A percentile compares a stretch with the other conserved stretches of the same genome.
These are phyloP conservation scores for Fraxinus anomala DNA, from an alignment of 257 asterid genomes.

Conservation along the genomic window DNA sequence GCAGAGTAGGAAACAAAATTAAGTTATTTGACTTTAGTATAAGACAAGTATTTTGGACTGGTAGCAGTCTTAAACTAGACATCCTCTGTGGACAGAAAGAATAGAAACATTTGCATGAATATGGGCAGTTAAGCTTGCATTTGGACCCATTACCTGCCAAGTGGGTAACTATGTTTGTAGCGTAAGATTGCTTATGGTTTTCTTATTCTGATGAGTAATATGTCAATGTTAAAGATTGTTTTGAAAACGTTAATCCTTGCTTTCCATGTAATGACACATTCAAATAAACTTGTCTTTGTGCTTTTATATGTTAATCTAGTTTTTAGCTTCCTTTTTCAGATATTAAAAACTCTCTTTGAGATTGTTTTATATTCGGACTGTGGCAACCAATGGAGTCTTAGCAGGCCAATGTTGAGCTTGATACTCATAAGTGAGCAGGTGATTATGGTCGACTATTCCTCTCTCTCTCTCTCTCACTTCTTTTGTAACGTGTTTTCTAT, in stretches of 20 bases:
- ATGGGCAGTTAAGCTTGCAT: neutral
- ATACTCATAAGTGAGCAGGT: constrained; percentile 94
- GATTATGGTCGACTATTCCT: neutral
- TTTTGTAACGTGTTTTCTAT: neutral
- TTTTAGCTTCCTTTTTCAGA: constrained; percentile 43
- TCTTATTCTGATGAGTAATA: neutral
- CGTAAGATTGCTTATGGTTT: neutral
- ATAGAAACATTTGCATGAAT: neutral
- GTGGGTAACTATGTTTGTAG: neutral
- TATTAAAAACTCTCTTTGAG: constrained; percentile 89
- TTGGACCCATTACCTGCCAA: neutral
- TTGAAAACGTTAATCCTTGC: constrained; percentile 6
- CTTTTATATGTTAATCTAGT: constrained; percentile 20
- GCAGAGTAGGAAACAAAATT: neutral
- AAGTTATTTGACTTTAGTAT: neutral
- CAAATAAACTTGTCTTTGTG: constrained; percentile 1
- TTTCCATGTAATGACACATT: neutral
- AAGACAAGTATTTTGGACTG: neutral
- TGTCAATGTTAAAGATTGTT: neutral
- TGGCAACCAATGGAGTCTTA: constrained; percentile 95
- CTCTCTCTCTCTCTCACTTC: neutral
- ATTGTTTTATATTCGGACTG: constrained; percentile 89
- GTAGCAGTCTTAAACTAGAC: neutral
- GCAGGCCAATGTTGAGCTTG: constrained; percentile 96
- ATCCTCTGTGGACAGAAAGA: neutral